Percentiles rank a stretch among this genome's conserved stretches.
Evolutionary conservation across 768 basidiomycete species (phyloP).

Genomic region (Lactarius hengduanensis): DNA sequence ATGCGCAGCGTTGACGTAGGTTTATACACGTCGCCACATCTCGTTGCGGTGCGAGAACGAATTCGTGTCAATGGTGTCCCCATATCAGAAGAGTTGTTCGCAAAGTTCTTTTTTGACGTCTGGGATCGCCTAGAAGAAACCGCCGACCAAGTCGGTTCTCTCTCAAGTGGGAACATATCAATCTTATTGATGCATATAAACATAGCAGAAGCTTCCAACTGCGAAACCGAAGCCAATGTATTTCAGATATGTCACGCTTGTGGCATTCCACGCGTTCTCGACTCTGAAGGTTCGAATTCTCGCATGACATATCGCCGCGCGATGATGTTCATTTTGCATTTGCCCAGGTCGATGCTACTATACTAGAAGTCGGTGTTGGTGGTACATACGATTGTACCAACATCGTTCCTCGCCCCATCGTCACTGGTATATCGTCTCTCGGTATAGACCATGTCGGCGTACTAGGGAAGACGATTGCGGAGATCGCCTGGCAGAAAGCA

Average conservation of each 20-base stretch:
- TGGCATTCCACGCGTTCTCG: conserved; percentile 90
- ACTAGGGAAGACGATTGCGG: conserved; percentile 80
- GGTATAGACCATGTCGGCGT: conserved; percentile 91
- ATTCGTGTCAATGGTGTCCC: conserved; percentile 92
- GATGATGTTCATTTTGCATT: neutral
- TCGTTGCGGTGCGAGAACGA: conserved; percentile 92
- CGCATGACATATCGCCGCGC: neutral
- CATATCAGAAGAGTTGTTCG: conserved; percentile 83
- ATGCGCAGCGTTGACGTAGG: conserved; percentile 46
- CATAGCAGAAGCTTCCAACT: conserved; percentile 47
- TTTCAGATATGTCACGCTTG: conserved; percentile 88
- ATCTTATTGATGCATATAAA: neutral
- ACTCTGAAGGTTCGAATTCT: conserved; percentile 51
- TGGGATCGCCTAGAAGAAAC: conserved; percentile 82
- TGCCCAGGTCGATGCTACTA: conserved; percentile 74
- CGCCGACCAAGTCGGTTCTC: conserved; percentile 52
- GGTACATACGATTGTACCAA: conserved; percentile 96
- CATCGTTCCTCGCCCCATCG: conserved; percentile 86
- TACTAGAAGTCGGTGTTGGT: conserved; percentile 96
- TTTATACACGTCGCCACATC: conserved; percentile 94
- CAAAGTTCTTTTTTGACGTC: conserved; percentile 92
- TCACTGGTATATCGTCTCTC: conserved; percentile 84
- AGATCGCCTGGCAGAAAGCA: conserved; percentile 94
- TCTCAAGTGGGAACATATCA: conserved; percentile 10
- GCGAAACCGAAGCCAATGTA: conserved; percentile 83